These are phyloP conservation scores for Fusarium begoniae DNA, from an alignment of 2,329 filamentous ascomycete genomes.

Conservation along the genomic window DNA sequence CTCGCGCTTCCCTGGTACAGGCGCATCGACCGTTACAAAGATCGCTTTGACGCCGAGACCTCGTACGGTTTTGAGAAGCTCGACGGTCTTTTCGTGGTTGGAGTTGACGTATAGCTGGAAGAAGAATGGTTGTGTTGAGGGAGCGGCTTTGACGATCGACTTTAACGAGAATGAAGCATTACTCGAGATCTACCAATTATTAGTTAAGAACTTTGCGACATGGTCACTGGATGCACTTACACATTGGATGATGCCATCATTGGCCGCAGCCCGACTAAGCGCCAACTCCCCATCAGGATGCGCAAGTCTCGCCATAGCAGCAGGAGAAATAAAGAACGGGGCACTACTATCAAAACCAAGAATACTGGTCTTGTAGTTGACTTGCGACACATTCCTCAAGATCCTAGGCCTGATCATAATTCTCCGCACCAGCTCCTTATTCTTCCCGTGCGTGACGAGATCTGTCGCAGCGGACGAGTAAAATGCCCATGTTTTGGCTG, in stretches of 20 bases:
- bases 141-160: constrained; percentile 33
- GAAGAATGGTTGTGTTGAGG: constrained; percentile 34
- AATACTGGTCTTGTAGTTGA: constrained; percentile 62
- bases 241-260: constrained; percentile 40
- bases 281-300: constrained; percentile 69
- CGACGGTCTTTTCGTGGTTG: constrained; percentile 58
- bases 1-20: constrained; percentile 65
- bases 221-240: too few species aligned
- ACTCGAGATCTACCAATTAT: constrained; percentile 21
- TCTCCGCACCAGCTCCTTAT: constrained; percentile 61
- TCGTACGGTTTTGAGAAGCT: constrained; percentile 51
- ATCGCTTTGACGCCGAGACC: constrained; percentile 59
- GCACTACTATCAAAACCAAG: constrained; percentile 60
- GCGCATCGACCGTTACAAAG: constrained; percentile 65
- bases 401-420: constrained; percentile 69
- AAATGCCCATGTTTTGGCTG: constrained; percentile 73
- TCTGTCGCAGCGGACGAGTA: constrained; percentile 73
- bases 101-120: constrained; percentile 63
- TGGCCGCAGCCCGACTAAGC: constrained; percentile 38
- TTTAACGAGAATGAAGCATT: constrained; percentile 40
- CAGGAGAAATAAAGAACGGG: constrained; percentile 71
- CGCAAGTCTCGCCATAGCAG: constrained; percentile 70
- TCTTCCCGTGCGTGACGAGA: constrained; percentile 63
- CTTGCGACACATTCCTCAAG: constrained; percentile 62
- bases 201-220: background rate